phyloP scores from a whole-genome alignment of 2,329 filamentous ascomycete genomes.

The Zymoseptoria tritici region DNA sequence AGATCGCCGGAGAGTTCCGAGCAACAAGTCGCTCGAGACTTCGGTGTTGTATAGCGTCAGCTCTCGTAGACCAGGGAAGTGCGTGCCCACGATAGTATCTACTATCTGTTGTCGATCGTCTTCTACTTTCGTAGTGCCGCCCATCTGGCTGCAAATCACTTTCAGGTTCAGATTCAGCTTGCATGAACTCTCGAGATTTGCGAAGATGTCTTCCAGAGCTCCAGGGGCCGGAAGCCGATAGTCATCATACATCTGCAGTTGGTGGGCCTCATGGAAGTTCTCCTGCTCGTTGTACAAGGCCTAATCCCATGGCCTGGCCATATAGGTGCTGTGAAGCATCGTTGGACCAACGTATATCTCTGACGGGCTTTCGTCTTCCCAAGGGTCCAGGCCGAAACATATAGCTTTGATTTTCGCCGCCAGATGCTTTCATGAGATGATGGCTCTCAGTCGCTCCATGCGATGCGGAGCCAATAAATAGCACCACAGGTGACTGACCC shows the following conservation, averaged over 20 bases:
- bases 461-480: constrained; percentile 1
- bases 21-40: background rate
- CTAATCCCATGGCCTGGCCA: background rate
- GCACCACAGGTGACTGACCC: background rate
- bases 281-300: background rate
- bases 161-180: background rate
- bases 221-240: background rate
- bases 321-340: background rate
- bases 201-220: background rate
- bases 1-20: background rate
- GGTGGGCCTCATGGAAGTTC: background rate
- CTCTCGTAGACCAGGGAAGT: background rate
- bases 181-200: background rate
- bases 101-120: background rate
- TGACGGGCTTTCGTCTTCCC: background rate
- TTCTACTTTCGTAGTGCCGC: background rate
- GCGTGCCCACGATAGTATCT: background rate
- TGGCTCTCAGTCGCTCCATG: background rate
- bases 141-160: background rate
- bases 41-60: background rate
- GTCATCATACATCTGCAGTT: background rate
- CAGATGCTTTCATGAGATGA: constrained; percentile 1
- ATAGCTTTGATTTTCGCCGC: background rate
- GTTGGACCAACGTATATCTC: background rate
- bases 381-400: background rate